Percentiles rank a stretch among this genome's conserved stretches.
These are phyloP conservation scores for Verticillium longisporum DNA, from an alignment of 2,329 filamentous ascomycete genomes.

Conservation along the genomic window DNA sequence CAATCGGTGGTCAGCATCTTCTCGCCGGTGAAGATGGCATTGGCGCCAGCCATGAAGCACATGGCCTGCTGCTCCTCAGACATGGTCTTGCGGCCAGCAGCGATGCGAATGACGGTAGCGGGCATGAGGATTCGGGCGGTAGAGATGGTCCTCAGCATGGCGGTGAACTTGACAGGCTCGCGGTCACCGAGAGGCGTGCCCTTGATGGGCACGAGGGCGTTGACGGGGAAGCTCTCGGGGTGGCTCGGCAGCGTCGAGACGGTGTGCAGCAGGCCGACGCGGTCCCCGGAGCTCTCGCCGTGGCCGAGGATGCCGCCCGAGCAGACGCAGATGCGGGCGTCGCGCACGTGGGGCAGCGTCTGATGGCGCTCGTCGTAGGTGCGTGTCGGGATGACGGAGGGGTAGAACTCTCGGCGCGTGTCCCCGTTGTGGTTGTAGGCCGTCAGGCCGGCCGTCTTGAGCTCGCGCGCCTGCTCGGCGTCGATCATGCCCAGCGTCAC, in stretches of 20 bases:
- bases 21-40: constrained; percentile 92
- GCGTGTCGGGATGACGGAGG: constrained; percentile 76
- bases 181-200: constrained; percentile 77
- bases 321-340: constrained; percentile 85
- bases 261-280: constrained; percentile 76
- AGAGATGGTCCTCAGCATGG: constrained; percentile 74
- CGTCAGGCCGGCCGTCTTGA: constrained; percentile 77
- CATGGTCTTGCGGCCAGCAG: constrained; percentile 78
- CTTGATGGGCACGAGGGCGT: constrained; percentile 84
- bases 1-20: constrained; percentile 94
- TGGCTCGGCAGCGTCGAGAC: constrained; percentile 74
- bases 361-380: constrained; percentile 80
- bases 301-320: constrained; percentile 83
- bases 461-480: constrained; percentile 67
- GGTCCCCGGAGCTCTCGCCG: constrained; percentile 72
- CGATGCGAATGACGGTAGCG: constrained; percentile 77
- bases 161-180: constrained; percentile 67
- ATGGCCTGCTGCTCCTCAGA: constrained; percentile 82
- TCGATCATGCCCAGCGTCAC: constrained; percentile 96
- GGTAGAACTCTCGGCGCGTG: constrained; percentile 84
- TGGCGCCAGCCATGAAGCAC: constrained; percentile 86
- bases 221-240: constrained; percentile 87
- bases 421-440: constrained; percentile 95
- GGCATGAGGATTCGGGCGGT: constrained; percentile 81
- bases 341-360: constrained; percentile 72